Conservation (phyloP, 164 flowering plant genomes). For the Piper longum region DNA sequence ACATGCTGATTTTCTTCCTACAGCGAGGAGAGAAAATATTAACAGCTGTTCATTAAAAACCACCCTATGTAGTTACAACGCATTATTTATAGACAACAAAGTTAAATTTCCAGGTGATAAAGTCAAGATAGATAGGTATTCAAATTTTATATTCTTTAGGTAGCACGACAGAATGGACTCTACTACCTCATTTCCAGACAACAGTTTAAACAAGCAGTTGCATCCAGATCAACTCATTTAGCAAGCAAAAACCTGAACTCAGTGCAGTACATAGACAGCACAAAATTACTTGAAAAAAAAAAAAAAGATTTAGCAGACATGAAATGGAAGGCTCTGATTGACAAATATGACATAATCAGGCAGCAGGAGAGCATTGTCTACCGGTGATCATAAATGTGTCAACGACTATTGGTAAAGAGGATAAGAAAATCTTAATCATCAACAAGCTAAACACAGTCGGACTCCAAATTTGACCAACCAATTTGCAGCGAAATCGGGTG, state of each 20-base stretch:
- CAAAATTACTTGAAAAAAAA: too few relatives aligned
- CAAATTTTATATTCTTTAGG: too few relatives aligned
- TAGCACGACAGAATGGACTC: too few relatives aligned
- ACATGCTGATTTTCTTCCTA: constrained; percentile 65
- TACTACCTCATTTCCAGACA: too few relatives aligned
- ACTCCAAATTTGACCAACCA: constrained; percentile 28
- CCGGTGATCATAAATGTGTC: too few relatives aligned
- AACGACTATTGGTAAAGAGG: neutral
- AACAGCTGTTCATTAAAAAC: neutral
- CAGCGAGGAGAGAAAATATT: constrained; percentile 5
- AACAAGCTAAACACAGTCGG: neutral
- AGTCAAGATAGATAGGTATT: neutral
- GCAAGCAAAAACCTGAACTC: too few relatives aligned
- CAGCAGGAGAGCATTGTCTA: neutral
- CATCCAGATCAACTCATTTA: too few relatives aligned
- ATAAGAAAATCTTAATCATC: too few relatives aligned
- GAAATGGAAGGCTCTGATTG: too few relatives aligned
- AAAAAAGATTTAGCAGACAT: too few relatives aligned
- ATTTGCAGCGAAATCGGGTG: constrained; percentile 57
- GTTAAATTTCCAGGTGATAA: neutral
- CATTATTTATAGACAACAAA: neutral
- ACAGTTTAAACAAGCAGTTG: too few relatives aligned
- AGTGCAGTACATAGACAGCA: too few relatives aligned
- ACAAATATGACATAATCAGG: neutral
- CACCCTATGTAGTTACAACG: neutral